Percentiles rank a stretch among this genome's conserved stretches.
phyloP scores from a whole-genome alignment of 306 rosid species.

The Acmispon strigosus region DNA sequence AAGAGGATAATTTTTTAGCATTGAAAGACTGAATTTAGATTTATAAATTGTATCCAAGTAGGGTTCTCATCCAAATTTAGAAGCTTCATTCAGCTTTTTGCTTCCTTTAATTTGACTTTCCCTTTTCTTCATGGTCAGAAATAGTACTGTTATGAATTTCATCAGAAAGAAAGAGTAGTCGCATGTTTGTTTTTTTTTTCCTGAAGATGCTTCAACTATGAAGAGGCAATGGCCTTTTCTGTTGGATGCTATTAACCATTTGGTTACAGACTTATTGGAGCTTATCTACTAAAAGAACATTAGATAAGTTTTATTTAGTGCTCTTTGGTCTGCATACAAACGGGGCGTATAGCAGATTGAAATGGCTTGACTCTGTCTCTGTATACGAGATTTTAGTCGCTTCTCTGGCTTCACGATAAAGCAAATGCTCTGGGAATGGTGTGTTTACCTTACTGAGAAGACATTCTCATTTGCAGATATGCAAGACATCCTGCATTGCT shows the following conservation, averaged over 20 bases:
- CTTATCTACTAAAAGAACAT: too few species aligned
- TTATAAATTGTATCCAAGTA: neutral
- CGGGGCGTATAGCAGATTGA: too few species aligned
- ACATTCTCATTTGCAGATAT: constrained; percentile 51
- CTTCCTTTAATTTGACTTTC: neutral
- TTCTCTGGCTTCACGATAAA: neutral
- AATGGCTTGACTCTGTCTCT: too few species aligned
- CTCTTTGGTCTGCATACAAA: too few species aligned
- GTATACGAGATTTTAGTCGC: too few species aligned
- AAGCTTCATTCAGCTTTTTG: neutral
- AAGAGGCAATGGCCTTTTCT: neutral
- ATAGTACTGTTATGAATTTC: neutral
- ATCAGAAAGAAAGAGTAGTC: neutral
- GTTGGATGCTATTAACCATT: too few species aligned
- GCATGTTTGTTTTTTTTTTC: neutral
- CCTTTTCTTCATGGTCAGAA: neutral
- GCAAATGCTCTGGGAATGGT: neutral
- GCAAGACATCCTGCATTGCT: constrained; percentile 62
- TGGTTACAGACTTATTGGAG: too few species aligned
- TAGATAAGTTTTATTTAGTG: too few species aligned
- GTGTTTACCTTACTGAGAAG: neutral
- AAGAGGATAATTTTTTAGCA: neutral
- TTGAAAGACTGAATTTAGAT: neutral
- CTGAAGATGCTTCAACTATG: neutral
- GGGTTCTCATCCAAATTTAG: neutral